phyloP scores from a whole-genome alignment of 1,139 yeast genomes.

The Petasospora fabianii region DNA sequence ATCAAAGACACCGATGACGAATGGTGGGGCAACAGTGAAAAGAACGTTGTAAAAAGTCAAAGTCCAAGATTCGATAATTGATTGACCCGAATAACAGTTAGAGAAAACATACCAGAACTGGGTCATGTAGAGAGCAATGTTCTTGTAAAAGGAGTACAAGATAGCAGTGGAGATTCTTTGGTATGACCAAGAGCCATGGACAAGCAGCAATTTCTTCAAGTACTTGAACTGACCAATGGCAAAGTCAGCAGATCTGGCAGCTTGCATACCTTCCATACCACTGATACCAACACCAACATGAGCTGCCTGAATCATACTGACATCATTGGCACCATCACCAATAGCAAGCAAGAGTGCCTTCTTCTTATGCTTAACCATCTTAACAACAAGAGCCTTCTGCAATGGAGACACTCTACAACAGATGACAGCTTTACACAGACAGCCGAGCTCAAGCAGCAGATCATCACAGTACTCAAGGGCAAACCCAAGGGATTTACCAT shows the following conservation, averaged over 20 bases:
- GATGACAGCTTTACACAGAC: slow-evolving; percentile 87
- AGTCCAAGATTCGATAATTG: slow-evolving; percentile 97
- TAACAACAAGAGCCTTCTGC: slow-evolving; percentile 94
- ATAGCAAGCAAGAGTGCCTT: slow-evolving; percentile 81
- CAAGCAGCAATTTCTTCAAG: slow-evolving; percentile 75
- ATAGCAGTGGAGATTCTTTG: slow-evolving; percentile 92
- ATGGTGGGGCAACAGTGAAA: slow-evolving; percentile 93
- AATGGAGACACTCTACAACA: slow-evolving; percentile 98
- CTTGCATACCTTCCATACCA: slow-evolving; percentile 99
- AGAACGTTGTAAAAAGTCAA: slow-evolving; percentile 94
- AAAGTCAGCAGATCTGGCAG: slow-evolving; percentile 96
- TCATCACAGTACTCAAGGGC: slow-evolving; percentile 88
- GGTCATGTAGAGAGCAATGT: slow-evolving; percentile 92
- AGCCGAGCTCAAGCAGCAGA: slow-evolving; percentile 72
- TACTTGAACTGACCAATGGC: slow-evolving; percentile 95
- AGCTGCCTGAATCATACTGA: slow-evolving; percentile 98
- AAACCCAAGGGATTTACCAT: slow-evolving; percentile 83
- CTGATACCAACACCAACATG: slow-evolving; percentile 98
- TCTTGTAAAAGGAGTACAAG: slow-evolving; percentile 91
- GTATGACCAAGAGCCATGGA: slow-evolving; percentile 98
- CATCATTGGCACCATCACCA: slow-evolving; percentile 99
- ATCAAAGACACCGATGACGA: slow-evolving; percentile 93
- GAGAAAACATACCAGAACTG: slow-evolving; percentile 97
- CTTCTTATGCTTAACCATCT: slow-evolving; percentile 79
- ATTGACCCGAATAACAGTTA: slow-evolving; percentile 93